Percentiles rank a stretch among this genome's conserved stretches.
These are phyloP conservation scores for Lecanicillium sp. DNA, from an alignment of 2,329 filamentous ascomycete species.

Conservation along the genomic window DNA sequence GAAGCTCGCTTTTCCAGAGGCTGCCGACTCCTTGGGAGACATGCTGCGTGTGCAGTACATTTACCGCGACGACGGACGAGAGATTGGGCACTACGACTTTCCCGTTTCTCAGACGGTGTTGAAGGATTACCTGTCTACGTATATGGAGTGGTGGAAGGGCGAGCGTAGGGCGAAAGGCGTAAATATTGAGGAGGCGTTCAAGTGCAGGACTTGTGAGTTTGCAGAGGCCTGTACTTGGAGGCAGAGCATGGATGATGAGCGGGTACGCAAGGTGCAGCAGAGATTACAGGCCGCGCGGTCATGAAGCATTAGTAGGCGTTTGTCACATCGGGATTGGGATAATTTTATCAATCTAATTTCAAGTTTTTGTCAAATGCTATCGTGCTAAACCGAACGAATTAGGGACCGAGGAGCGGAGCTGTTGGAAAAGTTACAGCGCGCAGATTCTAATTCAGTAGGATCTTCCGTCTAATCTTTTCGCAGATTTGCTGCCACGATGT, in stretches of 20 bases:
- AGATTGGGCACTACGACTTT: slow-evolving; percentile 52
- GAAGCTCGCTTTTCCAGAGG: slow-evolving; percentile 43
- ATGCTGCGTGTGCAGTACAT: slow-evolving; percentile 49
- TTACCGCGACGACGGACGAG: slow-evolving; percentile 41
- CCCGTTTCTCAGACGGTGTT: slow-evolving; percentile 58
- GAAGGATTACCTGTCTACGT: slow-evolving; percentile 56
- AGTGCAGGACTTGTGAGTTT: slow-evolving; percentile 82
- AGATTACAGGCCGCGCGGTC: slow-evolving; percentile 13
- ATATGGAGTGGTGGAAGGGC: slow-evolving; percentile 86
- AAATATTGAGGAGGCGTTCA: slow-evolving; percentile 76
- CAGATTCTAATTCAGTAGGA: no score
- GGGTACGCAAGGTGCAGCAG: slow-evolving; percentile 17
- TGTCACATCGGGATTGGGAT: no score
- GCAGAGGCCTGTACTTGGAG: slow-evolving; percentile 73
- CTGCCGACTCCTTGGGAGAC: slow-evolving; percentile 37
- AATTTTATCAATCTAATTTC: no score
- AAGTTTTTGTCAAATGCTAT: no score
- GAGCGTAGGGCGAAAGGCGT: slow-evolving; percentile 67
- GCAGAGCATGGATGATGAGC: slow-evolving; percentile 56
- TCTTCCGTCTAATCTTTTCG: no score
- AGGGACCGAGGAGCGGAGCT: no score
- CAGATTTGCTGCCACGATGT: no score
- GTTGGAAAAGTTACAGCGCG: no score
- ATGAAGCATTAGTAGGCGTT: no score
- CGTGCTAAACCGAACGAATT: no score